Evolutionary conservation across 2,329 filamentous ascomycete genomes (phyloP).

Genomic region (Paraphaeosphaeria sporulosa): DNA sequence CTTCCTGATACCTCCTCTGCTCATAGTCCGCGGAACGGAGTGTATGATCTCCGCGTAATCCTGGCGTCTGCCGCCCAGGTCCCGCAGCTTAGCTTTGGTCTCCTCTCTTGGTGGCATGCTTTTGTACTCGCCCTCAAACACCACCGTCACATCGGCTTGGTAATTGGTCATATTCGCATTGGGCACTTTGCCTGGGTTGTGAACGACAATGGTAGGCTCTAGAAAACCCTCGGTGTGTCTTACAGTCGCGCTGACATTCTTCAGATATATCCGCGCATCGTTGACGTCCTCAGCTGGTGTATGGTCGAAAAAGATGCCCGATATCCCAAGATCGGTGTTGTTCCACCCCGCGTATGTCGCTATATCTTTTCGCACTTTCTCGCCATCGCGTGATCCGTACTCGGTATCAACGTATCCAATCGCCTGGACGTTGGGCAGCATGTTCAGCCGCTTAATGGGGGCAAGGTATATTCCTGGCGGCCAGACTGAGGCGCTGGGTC

Average conservation of each 20-base stretch:
- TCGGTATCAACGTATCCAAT: conserved; percentile 60
- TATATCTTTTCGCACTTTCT: conserved; percentile 49
- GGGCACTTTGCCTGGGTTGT: conserved; percentile 33
- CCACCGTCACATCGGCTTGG: conserved; percentile 30
- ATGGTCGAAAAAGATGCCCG: conserved; percentile 62
- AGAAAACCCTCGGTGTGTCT: conserved; percentile 24
- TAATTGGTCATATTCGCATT: conserved; percentile 22
- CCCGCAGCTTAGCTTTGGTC: conserved; percentile 17
- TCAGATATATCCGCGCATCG: conserved; percentile 25
- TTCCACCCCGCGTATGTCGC: conserved; percentile 57
- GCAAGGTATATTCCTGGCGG: conserved; percentile 53
- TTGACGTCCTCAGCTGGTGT: conserved; percentile 43
- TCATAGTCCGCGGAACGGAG: conserved; percentile 23
- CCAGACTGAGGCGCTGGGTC: conserved; percentile 52
- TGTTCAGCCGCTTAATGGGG: conserved; percentile 51
- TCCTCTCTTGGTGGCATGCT: conserved; percentile 20
- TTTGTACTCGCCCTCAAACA: conserved; percentile 33
- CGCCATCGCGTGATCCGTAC: conserved; percentile 42
- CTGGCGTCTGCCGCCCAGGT: conserved; percentile 19
- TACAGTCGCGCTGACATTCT: conserved; percentile 32
- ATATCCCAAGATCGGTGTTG: conserved; percentile 46
- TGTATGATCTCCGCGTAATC: conserved; percentile 30
- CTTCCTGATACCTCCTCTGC: conserved; percentile 25
- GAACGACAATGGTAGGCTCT: conserved; percentile 26
- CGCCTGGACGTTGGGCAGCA: conserved; percentile 56